Evolutionary conservation across 306 rosid species (phyloP), one percentile per base, ranked within the genome.

Genomic region (Morella rubra): DNA sequence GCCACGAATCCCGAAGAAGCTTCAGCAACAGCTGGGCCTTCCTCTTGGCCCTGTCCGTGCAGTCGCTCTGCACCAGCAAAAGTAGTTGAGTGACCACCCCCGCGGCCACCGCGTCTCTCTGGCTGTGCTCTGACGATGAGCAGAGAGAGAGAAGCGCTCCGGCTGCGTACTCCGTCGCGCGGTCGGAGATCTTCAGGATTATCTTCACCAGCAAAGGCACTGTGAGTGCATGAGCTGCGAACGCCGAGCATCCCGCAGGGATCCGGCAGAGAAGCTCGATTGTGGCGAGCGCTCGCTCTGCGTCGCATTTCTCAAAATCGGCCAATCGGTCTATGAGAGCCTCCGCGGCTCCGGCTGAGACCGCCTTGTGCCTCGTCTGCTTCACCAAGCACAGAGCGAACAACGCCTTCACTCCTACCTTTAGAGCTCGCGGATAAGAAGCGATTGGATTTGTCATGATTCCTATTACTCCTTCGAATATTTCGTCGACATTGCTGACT

Each of bases 1-100:
- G 98, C 98, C 98, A 95, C 86, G 96, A 95, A 87, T 95, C 97
- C 89, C 96, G 89, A 80, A 95, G 96, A 79, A 90, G 97, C 92
- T 95, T 95, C 73, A 95, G 86, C 87, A 95, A 69, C 76, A 88
- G 71, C 76, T 95, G 96, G 51, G 98, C 96, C 87, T 95, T 95
- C 79, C 97, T 83, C 90, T 95, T 95, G 11, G 94, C 97, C 71
- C 98, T 77, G 72, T 81, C 97, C 67, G 96, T 92, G 81, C 98
- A 95, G 60, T 92, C 98, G 49, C 98, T 95, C 73, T 95, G 98
- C 9, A 95, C 93, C 58, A 95, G 71, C 61, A 95, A 79, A 42
- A 95, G 73, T 69, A 95, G 80, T 86, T 95, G 97, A 68, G 92
- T 92, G 78, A 95, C 54, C 44, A 92, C 88, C 2, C 97, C 97